A percentile compares a stretch with the other conserved stretches of the same genome.
These are phyloP conservation scores for Rhododendron williamsianum DNA, from an alignment of 148 eudicot species.

Conservation along the genomic window DNA sequence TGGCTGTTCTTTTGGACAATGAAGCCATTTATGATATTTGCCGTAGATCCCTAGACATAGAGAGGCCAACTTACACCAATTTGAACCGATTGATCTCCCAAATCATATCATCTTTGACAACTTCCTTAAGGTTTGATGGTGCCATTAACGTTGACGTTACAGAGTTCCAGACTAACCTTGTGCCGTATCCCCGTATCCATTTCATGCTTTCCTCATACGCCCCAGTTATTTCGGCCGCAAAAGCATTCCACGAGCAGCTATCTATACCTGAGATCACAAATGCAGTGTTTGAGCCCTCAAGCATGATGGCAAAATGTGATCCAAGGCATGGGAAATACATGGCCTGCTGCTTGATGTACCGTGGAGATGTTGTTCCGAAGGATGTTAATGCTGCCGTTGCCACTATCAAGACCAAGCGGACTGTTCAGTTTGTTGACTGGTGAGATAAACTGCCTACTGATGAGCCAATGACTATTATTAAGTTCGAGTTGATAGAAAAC, in stretches of 20 bases:
- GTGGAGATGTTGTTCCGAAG: slow-evolving; percentile 65
- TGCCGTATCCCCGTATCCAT: slow-evolving; percentile 64
- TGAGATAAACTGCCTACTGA: slow-evolving; percentile 18
- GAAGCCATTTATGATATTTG: slow-evolving; percentile 68
- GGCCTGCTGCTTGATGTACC: slow-evolving; percentile 71
- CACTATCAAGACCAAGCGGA: slow-evolving; percentile 53
- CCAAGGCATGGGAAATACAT: slow-evolving; percentile 64
- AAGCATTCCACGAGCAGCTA: slow-evolving; percentile 56
- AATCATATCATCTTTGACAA: slow-evolving; percentile 54
- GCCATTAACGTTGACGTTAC: slow-evolving; percentile 62
- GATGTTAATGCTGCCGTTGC: slow-evolving; percentile 65
- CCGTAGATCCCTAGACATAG: slow-evolving; percentile 50
- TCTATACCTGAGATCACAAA: slow-evolving; percentile 58
- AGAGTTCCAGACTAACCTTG: slow-evolving; percentile 65
- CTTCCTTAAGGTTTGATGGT: slow-evolving; percentile 63
- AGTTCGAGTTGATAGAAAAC: neutral
- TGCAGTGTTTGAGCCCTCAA: slow-evolving; percentile 58
- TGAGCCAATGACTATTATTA: neutral
- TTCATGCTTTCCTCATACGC: slow-evolving; percentile 66
- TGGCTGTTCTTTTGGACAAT: slow-evolving; percentile 55
- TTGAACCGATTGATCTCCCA: slow-evolving; percentile 57
- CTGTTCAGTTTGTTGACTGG: slow-evolving; percentile 73
- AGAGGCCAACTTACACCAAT: slow-evolving; percentile 58
- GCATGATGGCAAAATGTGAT: slow-evolving; percentile 71
- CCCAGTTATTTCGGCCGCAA: slow-evolving; percentile 57